Base-by-base conservation (phyloP, 352 stramenopile genomes). In the Phytophthora constricta region DNA sequence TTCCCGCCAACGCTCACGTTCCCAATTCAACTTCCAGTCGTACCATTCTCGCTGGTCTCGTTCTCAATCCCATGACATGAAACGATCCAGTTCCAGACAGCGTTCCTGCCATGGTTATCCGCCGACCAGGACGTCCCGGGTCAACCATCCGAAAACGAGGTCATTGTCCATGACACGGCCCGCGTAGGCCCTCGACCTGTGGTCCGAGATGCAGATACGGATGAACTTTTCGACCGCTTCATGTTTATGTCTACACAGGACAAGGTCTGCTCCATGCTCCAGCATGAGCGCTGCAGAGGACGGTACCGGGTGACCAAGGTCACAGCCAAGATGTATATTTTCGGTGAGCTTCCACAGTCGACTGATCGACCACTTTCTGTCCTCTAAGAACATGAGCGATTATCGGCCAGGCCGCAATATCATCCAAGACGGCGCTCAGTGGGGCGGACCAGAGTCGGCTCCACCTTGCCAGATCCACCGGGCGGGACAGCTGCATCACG, bases 321-420 rank as follows among this genome's bases (percentile, higher is more conserved):
- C 1, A 48, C 55, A 0, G 41, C 13, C 62, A 70, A 61, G 39
- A 70, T 70, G 62, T 9, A n/a, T 65, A 25, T 65, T 55, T 5
- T 20, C 54, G 3, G 16, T 70, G 0, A 16, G 65, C 22, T 65
- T 65, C 9, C 1, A 8, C 9, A 57, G 19, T 3, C 37, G 39
- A 0, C 54, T 47, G 1, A n/a, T 70, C 19, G 46, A 60, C 9
- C 53, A 59, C 13, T 70, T 65, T 28, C 14, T 65, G 48, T 65
- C 48, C 48, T 70, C 41, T 20, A 39, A 70, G 22, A 51, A 58
- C 33, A 33, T 28, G 1, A 4, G 11, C 1, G 1, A 33, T 0
- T 59, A 45, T 46, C n/a, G 45, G 3, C 47, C 58, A 22, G 47
- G 26, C 10, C 53, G 62, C 4, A 59, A 23, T 0, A 47, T 64